phyloP scores from a whole-genome alignment of 139 green algal genomes.

The Chlamydomonas urium region DNA sequence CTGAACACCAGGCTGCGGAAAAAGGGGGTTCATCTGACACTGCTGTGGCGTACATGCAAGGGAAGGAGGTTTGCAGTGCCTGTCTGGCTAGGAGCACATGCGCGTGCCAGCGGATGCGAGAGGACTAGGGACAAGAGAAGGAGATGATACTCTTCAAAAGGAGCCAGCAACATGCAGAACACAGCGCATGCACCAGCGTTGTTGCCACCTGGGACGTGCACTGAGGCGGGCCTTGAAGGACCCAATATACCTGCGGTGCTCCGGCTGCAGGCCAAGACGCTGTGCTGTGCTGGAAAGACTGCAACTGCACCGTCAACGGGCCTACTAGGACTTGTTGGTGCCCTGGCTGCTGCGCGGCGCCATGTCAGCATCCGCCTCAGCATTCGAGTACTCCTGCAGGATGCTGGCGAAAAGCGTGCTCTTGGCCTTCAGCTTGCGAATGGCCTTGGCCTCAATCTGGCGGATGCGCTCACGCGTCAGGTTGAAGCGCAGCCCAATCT shows the following conservation, averaged over 20 bases:
- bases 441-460: constrained; percentile 94
- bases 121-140: too few species aligned
- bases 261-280: not conserved
- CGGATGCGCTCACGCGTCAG: constrained; percentile 95
- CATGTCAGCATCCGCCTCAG: not conserved
- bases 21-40: too few species aligned
- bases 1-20: too few species aligned
- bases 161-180: not conserved
- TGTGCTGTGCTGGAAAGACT: not conserved
- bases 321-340: constrained; percentile 11
- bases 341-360: not conserved
- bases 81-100: too few species aligned
- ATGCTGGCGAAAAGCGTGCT: not conserved
- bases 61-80: too few species aligned
- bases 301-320: not conserved
- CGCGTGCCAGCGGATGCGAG: too few species aligned
- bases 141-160: not conserved
- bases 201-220: not conserved
- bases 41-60: too few species aligned
- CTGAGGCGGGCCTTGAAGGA: not conserved
- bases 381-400: constrained; percentile 9
- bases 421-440: constrained; percentile 69
- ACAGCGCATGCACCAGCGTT: not conserved
- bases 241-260: not conserved
- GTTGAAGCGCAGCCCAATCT: constrained; percentile 61